Conservation (phyloP, 176 grass and related monocot genomes). For the Avena insularis region DNA sequence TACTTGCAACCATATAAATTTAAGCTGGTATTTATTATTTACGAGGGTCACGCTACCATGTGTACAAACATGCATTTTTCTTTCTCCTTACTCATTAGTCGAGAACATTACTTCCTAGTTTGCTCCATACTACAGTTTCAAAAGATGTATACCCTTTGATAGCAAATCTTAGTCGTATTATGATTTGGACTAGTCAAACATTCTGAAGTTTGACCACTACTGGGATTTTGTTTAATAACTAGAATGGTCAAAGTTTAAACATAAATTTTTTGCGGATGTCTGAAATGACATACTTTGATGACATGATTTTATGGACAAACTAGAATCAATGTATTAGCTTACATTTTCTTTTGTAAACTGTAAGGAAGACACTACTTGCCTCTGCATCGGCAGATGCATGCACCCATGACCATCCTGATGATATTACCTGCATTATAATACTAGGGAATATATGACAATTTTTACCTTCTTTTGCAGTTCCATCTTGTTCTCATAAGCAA, state of each 20-base stretch:
- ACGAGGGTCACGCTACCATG: not conserved
- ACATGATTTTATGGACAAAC: not conserved
- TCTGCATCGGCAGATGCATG: too few relatives aligned
- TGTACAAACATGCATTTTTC: not conserved
- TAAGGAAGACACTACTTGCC: too few relatives aligned
- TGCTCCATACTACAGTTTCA: not conserved
- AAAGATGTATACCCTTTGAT: too few relatives aligned
- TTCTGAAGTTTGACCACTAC: too few relatives aligned
- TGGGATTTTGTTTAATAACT: too few relatives aligned
- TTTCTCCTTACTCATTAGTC: not conserved
- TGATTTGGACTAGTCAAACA: too few relatives aligned
- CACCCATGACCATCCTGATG: too few relatives aligned
- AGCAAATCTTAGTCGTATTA: too few relatives aligned
- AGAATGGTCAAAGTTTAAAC: not conserved
- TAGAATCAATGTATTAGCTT: not conserved
- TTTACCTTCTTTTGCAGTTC: slow-evolving; percentile 35
- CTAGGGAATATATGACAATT: not conserved
- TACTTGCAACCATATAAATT: not conserved
- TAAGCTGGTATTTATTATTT: not conserved
- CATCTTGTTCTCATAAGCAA: slow-evolving; percentile 29
- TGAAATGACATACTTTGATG: not conserved
- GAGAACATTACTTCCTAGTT: too few relatives aligned
- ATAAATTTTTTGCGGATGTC: too few relatives aligned
- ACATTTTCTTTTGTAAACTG: not conserved
- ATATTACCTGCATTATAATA: not conserved